These are phyloP conservation scores for Artemisia annua DNA, from an alignment of 129 eudicot species.

Conservation along the genomic window DNA sequence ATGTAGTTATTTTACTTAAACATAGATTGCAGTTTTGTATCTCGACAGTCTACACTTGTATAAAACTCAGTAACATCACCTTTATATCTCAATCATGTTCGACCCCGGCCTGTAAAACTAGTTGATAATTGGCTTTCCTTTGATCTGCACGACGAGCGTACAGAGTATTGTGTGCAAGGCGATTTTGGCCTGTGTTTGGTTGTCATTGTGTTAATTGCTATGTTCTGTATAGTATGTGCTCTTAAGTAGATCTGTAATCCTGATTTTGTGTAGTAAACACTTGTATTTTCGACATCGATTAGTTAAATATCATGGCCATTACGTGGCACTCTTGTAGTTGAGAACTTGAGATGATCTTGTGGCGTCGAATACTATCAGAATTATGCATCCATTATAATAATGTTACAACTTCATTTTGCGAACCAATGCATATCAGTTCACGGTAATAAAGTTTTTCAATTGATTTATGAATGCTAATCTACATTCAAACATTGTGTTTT, in stretches of 20 bases:
- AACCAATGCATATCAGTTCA: too few species aligned
- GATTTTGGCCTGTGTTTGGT: slow-evolving; percentile 63
- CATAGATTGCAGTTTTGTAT: too few species aligned
- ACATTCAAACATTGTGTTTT: slow-evolving; percentile 1
- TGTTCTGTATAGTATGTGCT: too few species aligned
- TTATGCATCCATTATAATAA: not conserved
- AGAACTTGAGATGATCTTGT: not conserved
- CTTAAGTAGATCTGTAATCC: not conserved
- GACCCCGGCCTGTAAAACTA: too few species aligned
- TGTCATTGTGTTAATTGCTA: too few species aligned
- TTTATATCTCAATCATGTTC: too few species aligned
- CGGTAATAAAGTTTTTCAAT: too few species aligned
- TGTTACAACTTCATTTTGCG: too few species aligned
- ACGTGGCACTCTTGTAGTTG: not conserved
- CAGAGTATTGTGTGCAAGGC: slow-evolving; percentile 87
- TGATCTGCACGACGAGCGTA: slow-evolving; percentile 97
- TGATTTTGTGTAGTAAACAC: not conserved
- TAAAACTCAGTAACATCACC: too few species aligned
- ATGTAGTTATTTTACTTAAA: too few species aligned
- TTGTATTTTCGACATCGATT: not conserved
- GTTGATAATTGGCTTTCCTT: slow-evolving; percentile 94
- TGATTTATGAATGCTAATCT: not conserved
- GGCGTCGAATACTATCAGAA: not conserved
- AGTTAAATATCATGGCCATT: not conserved
- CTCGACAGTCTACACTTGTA: too few species aligned